Conservation (phyloP, 164 flowering plant genomes). For the Litsea cubeba region DNA sequence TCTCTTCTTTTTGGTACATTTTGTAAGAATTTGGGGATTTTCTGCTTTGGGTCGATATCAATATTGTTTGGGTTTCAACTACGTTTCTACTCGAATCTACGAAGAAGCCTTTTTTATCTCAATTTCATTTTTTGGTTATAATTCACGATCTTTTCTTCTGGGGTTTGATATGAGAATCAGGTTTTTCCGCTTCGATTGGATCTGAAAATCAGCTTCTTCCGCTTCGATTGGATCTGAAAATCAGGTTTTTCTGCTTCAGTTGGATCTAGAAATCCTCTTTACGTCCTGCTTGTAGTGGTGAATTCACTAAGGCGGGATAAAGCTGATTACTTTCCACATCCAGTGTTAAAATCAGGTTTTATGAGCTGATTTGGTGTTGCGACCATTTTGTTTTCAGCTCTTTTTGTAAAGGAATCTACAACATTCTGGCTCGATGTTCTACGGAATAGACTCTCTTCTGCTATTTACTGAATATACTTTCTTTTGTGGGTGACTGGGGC, state of each 20-base stretch:
- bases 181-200: neutral
- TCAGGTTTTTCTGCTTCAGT: neutral
- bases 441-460: too few species aligned
- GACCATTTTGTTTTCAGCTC: neutral
- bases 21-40: neutral
- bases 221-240: neutral
- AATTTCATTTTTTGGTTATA: neutral
- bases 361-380: neutral
- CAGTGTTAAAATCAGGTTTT: neutral
- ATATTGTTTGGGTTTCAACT: neutral
- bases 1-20: neutral
- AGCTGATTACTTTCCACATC: neutral
- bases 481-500: neutral
- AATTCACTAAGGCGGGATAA: neutral
- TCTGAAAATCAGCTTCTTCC: neutral
- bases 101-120: neutral
- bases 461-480: neutral
- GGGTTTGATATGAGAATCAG: neutral
- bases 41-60: neutral
- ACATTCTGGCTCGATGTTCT: too few species aligned
- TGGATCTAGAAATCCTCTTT: too few species aligned
- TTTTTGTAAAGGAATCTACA: neutral
- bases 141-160: neutral
- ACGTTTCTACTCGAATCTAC: neutral
- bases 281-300: neutral